phyloP scores from a whole-genome alignment of 129 eudicot genomes.

The Deinandra increscens region DNA sequence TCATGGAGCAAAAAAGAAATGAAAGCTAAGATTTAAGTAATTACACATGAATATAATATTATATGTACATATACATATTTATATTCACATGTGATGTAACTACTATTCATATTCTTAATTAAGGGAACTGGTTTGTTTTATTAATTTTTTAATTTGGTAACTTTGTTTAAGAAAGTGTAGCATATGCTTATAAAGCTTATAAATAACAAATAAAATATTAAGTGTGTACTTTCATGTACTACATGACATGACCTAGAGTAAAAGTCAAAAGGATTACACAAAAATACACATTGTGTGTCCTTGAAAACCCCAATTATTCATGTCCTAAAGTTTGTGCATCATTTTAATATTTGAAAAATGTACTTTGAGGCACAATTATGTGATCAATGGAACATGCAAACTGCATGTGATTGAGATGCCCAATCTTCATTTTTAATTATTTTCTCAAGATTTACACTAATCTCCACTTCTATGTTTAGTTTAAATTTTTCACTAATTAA shows the following conservation, averaged over 20 bases:
- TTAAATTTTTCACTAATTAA: background rate
- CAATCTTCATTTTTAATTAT: constrained; percentile 20
- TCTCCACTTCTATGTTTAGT: constrained; percentile 18
- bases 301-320: constrained; percentile 25
- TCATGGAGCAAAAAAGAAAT: too few relatives aligned
- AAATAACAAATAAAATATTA: background rate
- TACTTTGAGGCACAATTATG: constrained; percentile 23
- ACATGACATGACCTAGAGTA: constrained; percentile 21
- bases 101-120: background rate
- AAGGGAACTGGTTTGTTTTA: background rate
- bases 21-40: too few relatives aligned
- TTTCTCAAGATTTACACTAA: constrained; percentile 22
- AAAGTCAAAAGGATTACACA: constrained; percentile 25
- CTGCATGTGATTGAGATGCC: constrained; percentile 42
- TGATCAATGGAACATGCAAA: constrained; percentile 38
- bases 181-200: constrained; percentile 4
- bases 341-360: constrained; percentile 18
- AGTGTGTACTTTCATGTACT: constrained; percentile 39
- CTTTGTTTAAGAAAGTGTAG: background rate
- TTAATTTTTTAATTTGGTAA: background rate
- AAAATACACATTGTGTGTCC: constrained; percentile 26
- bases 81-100: too few relatives aligned
- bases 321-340: constrained; percentile 28
- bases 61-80: too few relatives aligned
- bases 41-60: too few relatives aligned